Conservation (phyloP, 345 rosid species). For the Camelina neglecta region DNA sequence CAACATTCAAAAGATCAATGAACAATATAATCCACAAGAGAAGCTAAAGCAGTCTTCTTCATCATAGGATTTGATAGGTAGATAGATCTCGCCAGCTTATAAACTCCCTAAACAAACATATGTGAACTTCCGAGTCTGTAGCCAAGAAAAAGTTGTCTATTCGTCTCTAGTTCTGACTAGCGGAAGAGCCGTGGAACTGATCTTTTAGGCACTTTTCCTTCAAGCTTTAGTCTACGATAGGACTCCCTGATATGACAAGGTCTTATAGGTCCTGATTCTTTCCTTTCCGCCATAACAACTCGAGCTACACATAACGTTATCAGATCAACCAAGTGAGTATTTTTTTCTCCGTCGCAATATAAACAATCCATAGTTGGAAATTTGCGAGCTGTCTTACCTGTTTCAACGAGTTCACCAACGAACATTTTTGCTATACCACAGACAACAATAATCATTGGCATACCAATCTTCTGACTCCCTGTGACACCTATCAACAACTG, state of each 20-base stretch:
- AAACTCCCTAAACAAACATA: neutral
- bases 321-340: neutral
- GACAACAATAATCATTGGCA: constrained; percentile 83
- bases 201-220: constrained; percentile 88
- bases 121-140: too few species aligned
- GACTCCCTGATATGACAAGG: constrained; percentile 98
- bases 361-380: too few species aligned
- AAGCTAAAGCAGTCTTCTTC: neutral
- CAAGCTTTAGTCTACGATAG: constrained; percentile 78
- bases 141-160: too few species aligned
- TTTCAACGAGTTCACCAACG: constrained; percentile 98
- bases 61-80: neutral
- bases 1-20: neutral
- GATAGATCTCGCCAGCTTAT: constrained; percentile 12
- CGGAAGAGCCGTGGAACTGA: constrained; percentile 89
- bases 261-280: constrained; percentile 91
- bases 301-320: constrained; percentile 57
- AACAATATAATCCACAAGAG: neutral
- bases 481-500: constrained; percentile 77
- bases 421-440: constrained; percentile 98
- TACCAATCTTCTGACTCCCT: constrained; percentile 75
- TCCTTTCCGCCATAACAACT: constrained; percentile 88
- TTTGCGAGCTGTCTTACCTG: constrained; percentile 47
- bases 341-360: neutral
- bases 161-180: constrained; percentile 38